Evolutionary conservation across 2,329 filamentous ascomycete species (phyloP).

Genomic region (Fragosphaeria purpurea): DNA sequence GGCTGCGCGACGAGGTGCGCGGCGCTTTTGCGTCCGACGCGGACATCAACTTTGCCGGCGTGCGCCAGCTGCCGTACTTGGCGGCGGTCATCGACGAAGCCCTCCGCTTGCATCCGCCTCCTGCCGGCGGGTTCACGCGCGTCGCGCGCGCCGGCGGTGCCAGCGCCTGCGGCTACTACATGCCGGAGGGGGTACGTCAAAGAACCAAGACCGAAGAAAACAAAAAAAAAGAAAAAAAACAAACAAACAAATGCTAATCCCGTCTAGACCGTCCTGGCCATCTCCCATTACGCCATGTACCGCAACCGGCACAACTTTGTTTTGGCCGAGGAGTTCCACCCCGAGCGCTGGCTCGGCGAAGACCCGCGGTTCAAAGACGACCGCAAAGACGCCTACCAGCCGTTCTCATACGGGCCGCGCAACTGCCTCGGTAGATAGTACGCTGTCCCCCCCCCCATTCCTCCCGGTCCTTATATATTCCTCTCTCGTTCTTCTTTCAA

Average conservation of each 20-base stretch:
- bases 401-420: constrained; percentile 37
- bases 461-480: not conserved
- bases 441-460: constrained; percentile 13
- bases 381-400: constrained; percentile 32
- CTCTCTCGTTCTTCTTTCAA: not conserved
- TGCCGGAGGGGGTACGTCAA: constrained; percentile 3
- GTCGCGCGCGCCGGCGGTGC: constrained; percentile 8
- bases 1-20: constrained; percentile 31
- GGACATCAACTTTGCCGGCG: constrained; percentile 21
- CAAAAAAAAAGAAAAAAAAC: not conserved
- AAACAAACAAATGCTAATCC: not conserved
- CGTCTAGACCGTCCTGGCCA: constrained; percentile 16
- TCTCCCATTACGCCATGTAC: constrained; percentile 19
- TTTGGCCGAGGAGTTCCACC: constrained; percentile 26
- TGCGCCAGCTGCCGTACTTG: constrained; percentile 21
- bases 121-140: constrained; percentile 19
- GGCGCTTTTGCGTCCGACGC: constrained; percentile 25
- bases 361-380: constrained; percentile 31
- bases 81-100: constrained; percentile 26
- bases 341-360: constrained; percentile 35
- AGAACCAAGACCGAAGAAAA: not conserved
- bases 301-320: constrained; percentile 33
- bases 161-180: constrained; percentile 3
- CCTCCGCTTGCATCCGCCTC: constrained; percentile 25
- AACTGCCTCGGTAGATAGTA: constrained; percentile 42